Base-by-base conservation (phyloP, 345 rosid species). In the Combretum micranthum region DNA sequence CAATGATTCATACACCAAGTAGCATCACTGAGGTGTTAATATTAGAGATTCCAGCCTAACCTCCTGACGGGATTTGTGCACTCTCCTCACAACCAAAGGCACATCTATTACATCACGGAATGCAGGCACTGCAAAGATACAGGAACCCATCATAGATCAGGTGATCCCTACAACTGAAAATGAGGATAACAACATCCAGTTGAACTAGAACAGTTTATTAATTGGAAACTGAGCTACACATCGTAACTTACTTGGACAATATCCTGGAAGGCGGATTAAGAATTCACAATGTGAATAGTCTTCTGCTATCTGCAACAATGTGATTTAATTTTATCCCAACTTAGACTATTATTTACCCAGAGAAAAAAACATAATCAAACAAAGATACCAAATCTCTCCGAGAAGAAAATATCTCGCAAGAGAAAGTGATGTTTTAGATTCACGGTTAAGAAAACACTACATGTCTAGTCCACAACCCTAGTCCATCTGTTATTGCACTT, bases 271-370 rank as follows among this genome's bases (percentile, higher is more conserved):
- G 63, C 97, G 99, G 66, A 93, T 85, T 23, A 93, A 77, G 78
- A 93, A 90, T 71, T 89, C 97, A 62, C 95, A 87, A 48, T 85
- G 89, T 63, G 97, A 93, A 75, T 93, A 93, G 75, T 93, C 99
- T 72, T 93, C 97, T 15, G 99, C 99, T 68, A 93, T 93, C 99
- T 93, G 84, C 54, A 51, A 5, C 39, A 32, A 32, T 32, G 9
- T 2, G n/a, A n/a, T n/a, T n/a, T n/a, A 32, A 32, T 32, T 32
- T 11, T 11, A 32, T 9, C 39, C 39, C 5, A 32, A 32, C 39
- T 32, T 7, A 32, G 9, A 32, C 39, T 32, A 25, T 32, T 9
- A 32, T 32, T 32, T 32, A 32, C 39, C 10, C 39, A 32, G 39
- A 4, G 39, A 32, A 32, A 4, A 32, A 7, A 11, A 32, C 9